Conservation (phyloP, 2,329 filamentous ascomycete genomes). For the Trichoderma breve region DNA sequence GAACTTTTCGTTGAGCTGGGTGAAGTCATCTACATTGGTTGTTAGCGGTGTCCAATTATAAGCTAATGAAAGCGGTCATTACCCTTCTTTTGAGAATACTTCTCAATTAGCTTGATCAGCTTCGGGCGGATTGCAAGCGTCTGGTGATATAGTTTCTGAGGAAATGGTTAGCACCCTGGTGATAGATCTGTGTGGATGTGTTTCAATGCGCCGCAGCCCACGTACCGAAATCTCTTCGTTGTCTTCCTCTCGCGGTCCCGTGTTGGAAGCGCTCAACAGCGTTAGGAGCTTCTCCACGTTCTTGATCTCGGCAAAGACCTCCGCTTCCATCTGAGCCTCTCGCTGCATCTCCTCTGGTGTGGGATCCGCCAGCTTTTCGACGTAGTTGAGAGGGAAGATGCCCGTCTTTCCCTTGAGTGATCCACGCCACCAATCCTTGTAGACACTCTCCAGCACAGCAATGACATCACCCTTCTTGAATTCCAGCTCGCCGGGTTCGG, state of each 20-base stretch:
- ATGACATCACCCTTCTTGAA: slow-evolving; percentile 98
- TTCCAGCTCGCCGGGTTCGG: slow-evolving; percentile 89
- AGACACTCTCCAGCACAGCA: slow-evolving; percentile 93
- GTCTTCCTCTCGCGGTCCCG: slow-evolving; percentile 77
- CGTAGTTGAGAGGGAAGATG: slow-evolving; percentile 98
- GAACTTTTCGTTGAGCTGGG: slow-evolving; percentile 97
- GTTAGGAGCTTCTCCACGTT: slow-evolving; percentile 73
- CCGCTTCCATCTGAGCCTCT: slow-evolving; percentile 90
- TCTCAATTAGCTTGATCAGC: slow-evolving; percentile 95
- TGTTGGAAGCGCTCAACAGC: slow-evolving; percentile 81
- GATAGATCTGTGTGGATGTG: background rate
- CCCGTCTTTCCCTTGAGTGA: slow-evolving; percentile 91
- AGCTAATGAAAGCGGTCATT: slow-evolving; percentile 21
- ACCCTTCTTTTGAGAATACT: slow-evolving; percentile 99
- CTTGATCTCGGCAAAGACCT: slow-evolving; percentile 64
- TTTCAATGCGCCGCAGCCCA: background rate
- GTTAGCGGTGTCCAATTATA: background rate
- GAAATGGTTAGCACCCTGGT: slow-evolving; percentile 28
- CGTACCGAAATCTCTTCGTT: slow-evolving; percentile 92
- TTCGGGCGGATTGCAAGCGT: slow-evolving; percentile 94
- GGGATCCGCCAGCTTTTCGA: slow-evolving; percentile 94
- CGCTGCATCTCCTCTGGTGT: slow-evolving; percentile 91
- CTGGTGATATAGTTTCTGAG: slow-evolving; percentile 78
- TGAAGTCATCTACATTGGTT: slow-evolving; percentile 76
- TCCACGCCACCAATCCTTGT: slow-evolving; percentile 99